Conservation (phyloP, 495 filamentous ascomycete species). For the Rusavskia elegans region DNA sequence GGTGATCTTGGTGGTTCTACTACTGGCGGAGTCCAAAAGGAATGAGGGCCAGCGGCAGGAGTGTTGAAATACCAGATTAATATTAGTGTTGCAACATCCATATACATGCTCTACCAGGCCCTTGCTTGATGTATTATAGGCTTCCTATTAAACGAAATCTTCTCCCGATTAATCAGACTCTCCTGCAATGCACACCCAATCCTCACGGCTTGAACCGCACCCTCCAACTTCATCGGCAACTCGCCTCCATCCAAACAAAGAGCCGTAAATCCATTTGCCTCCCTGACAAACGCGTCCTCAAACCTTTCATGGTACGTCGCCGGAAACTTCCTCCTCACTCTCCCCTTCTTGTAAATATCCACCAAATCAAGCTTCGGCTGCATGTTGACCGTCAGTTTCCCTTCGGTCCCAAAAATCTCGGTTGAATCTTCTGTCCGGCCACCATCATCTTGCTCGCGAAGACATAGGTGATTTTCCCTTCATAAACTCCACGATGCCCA, state of each 20-base stretch:
- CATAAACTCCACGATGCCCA: conserved; percentile 46
- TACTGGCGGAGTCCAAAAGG: too few relatives aligned
- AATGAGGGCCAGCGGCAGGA: too few relatives aligned
- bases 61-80: too few relatives aligned
- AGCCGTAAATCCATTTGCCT: conserved; percentile 44
- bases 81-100: too few relatives aligned
- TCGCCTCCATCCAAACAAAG: conserved; percentile 32
- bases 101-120: too few relatives aligned
- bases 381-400: conserved; percentile 41
- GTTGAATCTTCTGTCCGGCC: conserved; percentile 47
- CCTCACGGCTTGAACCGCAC: conserved; percentile 41
- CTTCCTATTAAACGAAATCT: conserved; percentile 39
- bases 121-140: too few relatives aligned
- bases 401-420: conserved; percentile 47
- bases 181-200: conserved; percentile 48
- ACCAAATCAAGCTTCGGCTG: conserved; percentile 37
- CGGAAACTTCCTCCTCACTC: conserved; percentile 40
- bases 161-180: conserved; percentile 35
- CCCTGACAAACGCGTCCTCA: conserved; percentile 44
- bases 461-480: conserved; percentile 44
- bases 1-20: too few relatives aligned
- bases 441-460: conserved; percentile 48
- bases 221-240: conserved; percentile 34
- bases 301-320: conserved; percentile 45
- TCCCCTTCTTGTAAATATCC: conserved; percentile 29